Evolutionary conservation across 176 grass and related monocot genomes (phyloP).

Genomic region (Aegilops bicornis): DNA sequence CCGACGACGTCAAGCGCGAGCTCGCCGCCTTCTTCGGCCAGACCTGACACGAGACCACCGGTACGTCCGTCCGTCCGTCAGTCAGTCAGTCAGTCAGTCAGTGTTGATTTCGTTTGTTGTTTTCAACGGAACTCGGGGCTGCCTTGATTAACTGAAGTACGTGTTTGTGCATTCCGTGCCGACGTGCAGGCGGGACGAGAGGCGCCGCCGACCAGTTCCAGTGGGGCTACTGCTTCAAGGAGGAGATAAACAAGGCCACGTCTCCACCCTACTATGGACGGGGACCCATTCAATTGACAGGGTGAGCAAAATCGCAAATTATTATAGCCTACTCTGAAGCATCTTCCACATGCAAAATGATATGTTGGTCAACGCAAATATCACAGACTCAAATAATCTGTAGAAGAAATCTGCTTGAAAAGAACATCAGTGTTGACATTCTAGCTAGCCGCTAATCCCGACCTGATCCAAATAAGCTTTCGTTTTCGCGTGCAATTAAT

Average conservation of each 20-base stretch:
- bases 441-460: not conserved
- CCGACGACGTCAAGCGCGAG: slow-evolving; percentile 21
- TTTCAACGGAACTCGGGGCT: not conserved
- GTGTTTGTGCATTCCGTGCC: not conserved
- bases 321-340: not conserved
- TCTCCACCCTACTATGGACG: slow-evolving; percentile 38
- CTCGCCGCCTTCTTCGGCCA: slow-evolving; percentile 65
- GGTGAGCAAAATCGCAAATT: slow-evolving; percentile 23
- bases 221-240: slow-evolving; percentile 63
- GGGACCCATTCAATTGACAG: slow-evolving; percentile 55
- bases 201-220: slow-evolving; percentile 34
- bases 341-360: not conserved
- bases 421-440: not conserved
- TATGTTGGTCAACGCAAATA: not conserved
- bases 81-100: too few relatives aligned
- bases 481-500: not conserved
- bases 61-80: not conserved
- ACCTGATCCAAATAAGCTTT: not conserved
- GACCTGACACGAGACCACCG: slow-evolving; percentile 66
- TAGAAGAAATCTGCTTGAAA: not conserved
- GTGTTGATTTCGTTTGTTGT: not conserved
- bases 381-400: not conserved
- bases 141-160: not conserved
- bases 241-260: slow-evolving; percentile 22
- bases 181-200: slow-evolving; percentile 21